phyloP scores from a whole-genome alignment of 78 protist genomes.

The Ministeria vibrans region DNA sequence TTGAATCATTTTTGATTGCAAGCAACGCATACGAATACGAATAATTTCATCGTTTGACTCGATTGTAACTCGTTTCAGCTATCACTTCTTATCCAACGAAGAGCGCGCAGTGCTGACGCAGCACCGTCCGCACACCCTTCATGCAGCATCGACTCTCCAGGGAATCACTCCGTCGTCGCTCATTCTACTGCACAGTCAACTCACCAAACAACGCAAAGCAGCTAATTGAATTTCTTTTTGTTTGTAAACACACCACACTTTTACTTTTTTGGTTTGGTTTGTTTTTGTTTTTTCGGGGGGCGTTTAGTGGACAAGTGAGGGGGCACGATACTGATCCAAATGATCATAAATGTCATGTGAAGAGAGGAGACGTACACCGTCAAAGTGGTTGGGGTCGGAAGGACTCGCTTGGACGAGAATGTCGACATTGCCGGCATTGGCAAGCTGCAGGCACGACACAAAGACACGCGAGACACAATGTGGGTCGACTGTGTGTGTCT shows the following conservation, averaged over 20 bases:
- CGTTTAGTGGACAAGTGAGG: too few relatives aligned
- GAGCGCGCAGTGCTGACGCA: too few relatives aligned
- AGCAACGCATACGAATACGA: neutral
- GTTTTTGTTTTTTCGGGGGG: neutral
- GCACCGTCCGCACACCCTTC: too few relatives aligned
- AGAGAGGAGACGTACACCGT: too few relatives aligned
- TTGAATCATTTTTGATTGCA: neutral
- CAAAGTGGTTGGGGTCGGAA: too few relatives aligned
- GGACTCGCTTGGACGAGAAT: too few relatives aligned
- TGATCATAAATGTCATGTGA: too few relatives aligned
- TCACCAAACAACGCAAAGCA: neutral
- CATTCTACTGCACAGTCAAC: neutral
- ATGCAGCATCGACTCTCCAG: neutral
- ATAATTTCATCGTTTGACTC: neutral
- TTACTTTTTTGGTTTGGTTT: neutral
- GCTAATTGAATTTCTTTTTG: neutral
- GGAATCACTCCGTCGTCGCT: too few relatives aligned
- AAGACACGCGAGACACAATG: neutral
- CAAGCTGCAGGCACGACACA: constrained; percentile 3
- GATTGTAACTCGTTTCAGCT: neutral
- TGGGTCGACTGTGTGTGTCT: neutral
- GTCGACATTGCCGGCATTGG: too few relatives aligned
- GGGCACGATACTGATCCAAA: too few relatives aligned
- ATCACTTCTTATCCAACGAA: constrained; percentile 5
- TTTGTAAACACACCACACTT: neutral